A percentile compares a stretch with the other conserved stretches of the same genome.
Evolutionary conservation across 2,329 filamentous ascomycete species (phyloP).

Genomic region (Aureobasidium leucospermi): DNA sequence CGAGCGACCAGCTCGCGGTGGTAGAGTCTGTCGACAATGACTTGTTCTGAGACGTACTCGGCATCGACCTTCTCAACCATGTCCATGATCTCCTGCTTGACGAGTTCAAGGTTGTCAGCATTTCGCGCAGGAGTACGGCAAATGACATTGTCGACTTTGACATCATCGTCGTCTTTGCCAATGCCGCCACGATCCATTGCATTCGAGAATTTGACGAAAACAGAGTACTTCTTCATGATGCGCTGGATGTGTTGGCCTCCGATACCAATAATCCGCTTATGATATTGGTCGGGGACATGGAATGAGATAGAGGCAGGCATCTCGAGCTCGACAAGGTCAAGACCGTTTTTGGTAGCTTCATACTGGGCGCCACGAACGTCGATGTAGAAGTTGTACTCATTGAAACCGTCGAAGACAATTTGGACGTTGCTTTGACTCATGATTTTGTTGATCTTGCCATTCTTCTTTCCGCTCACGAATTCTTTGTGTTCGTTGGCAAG

Average conservation of each 20-base stretch:
- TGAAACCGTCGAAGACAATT: slow-evolving; percentile 98
- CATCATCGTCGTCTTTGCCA: slow-evolving; percentile 93
- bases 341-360: slow-evolving; percentile 86
- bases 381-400: slow-evolving; percentile 99
- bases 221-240: slow-evolving; percentile 99
- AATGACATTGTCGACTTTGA: slow-evolving; percentile 98
- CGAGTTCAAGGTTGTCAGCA: slow-evolving; percentile 89
- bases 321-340: slow-evolving; percentile 92
- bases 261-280: slow-evolving; percentile 98
- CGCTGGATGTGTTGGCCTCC: slow-evolving; percentile 97
- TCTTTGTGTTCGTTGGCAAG: slow-evolving; percentile 99
- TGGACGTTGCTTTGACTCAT: slow-evolving; percentile 99
- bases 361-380: slow-evolving; percentile 90
- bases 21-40: slow-evolving; percentile 89
- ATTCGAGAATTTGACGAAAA: slow-evolving; percentile 99
- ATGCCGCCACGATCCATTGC: slow-evolving; percentile 95
- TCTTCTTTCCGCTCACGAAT: slow-evolving; percentile 99
- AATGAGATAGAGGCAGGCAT: slow-evolving; percentile 99
- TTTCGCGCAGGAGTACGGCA: slow-evolving; percentile 96
- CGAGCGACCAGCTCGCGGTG: slow-evolving; percentile 89
- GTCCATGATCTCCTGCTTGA: slow-evolving; percentile 98
- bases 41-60: slow-evolving; percentile 90
- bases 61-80: slow-evolving; percentile 98
- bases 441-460: slow-evolving; percentile 99
- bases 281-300: slow-evolving; percentile 97